phyloP scores from a whole-genome alignment of 1,139 yeast genomes.

The Nakaseomyces uthaithaninus region DNA sequence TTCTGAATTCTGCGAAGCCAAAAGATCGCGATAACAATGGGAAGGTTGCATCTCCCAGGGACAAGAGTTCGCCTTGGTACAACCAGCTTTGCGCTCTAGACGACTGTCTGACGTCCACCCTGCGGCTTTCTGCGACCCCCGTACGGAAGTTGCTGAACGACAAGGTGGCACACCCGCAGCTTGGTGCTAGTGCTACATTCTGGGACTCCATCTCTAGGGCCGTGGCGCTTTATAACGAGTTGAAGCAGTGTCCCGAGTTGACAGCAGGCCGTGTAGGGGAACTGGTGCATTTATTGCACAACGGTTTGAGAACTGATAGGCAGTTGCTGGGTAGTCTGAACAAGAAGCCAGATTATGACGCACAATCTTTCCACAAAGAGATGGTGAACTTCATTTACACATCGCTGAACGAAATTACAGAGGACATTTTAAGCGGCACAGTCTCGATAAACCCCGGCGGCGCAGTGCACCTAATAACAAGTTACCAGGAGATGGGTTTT shows the following conservation, averaged over 20 bases:
- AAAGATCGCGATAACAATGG: background rate
- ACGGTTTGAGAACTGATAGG: conserved; percentile 44
- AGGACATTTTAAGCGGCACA: conserved; percentile 36
- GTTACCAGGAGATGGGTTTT: conserved; percentile 45
- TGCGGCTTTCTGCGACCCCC: conserved; percentile 25
- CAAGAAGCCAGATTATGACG: conserved; percentile 46
- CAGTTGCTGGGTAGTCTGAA: conserved; percentile 40
- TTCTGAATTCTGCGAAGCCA: background rate
- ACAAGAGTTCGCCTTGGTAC: conserved; percentile 33
- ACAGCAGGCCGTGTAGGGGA: conserved; percentile 36
- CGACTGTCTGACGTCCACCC: conserved; percentile 36
- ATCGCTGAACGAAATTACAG: conserved; percentile 41
- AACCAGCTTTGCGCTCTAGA: conserved; percentile 39
- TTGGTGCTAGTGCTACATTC: conserved; percentile 22
- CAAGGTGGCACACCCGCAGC: background rate
- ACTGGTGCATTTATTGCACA: conserved; percentile 40
- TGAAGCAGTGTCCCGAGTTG: conserved; percentile 37
- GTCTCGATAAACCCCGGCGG: conserved; percentile 42
- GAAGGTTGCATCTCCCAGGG: background rate
- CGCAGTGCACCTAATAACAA: conserved; percentile 46
- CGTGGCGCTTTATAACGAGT: conserved; percentile 38
- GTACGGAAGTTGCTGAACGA: conserved; percentile 2
- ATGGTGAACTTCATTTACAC: conserved; percentile 38
- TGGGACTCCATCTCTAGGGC: conserved; percentile 42
- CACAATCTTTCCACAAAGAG: conserved; percentile 42